phyloP scores from a whole-genome alignment of 2,329 filamentous ascomycete genomes.

The Aureobasidium sp. region DNA sequence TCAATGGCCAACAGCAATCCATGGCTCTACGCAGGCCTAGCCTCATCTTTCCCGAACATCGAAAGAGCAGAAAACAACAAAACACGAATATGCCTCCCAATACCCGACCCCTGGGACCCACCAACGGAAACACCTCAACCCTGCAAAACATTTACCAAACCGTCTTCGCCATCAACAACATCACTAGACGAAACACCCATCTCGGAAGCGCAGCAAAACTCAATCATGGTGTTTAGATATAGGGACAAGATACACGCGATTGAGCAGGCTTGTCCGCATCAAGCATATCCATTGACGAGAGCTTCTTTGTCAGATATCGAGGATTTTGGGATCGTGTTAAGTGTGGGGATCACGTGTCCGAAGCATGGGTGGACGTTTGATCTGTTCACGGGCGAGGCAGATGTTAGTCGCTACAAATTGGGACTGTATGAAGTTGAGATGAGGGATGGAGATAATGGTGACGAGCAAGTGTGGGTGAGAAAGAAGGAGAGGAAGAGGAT shows the following conservation, averaged over 20 bases:
- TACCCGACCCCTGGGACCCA: neutral
- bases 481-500: conserved; percentile 28
- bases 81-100: conserved; percentile 30
- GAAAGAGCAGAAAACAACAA: conserved; percentile 38
- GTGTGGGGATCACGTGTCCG: conserved; percentile 57
- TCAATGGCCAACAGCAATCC: conserved; percentile 17
- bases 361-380: conserved; percentile 70
- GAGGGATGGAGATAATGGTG: conserved; percentile 21
- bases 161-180: neutral
- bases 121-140: conserved; percentile 5
- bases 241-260: conserved; percentile 59
- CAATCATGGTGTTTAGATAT: conserved; percentile 57
- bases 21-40: conserved; percentile 52
- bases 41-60: conserved; percentile 51
- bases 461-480: conserved; percentile 28
- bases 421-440: conserved; percentile 59
- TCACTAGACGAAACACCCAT: conserved; percentile 22
- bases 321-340: conserved; percentile 60
- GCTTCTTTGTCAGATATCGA: conserved; percentile 63
- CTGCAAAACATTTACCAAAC: conserved; percentile 52
- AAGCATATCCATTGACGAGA: conserved; percentile 57
- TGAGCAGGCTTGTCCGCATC: conserved; percentile 66
- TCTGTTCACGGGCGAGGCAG: conserved; percentile 54
- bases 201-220: conserved; percentile 37
- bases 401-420: conserved; percentile 56